phyloP scores from a whole-genome alignment of 805 yeast genomes.

The Tetrapisispora nanseiensis region DNA sequence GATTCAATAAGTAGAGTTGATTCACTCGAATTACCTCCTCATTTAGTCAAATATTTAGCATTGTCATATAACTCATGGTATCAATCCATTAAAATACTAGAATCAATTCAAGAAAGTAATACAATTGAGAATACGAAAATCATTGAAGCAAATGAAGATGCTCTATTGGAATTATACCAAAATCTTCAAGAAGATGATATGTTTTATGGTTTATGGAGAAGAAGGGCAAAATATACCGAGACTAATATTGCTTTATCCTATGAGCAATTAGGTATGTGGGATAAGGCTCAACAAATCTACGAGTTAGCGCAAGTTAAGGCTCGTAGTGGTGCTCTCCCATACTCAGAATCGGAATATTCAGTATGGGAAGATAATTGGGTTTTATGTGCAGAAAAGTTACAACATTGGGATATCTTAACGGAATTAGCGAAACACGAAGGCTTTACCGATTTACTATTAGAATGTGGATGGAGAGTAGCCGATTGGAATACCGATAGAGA shows the following conservation, averaged over 20 bases:
- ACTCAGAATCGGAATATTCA: constrained; percentile 88
- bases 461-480: constrained; percentile 99
- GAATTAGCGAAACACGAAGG: constrained; percentile 98
- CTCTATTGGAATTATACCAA: constrained; percentile 80
- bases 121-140: constrained; percentile 62
- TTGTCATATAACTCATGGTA: constrained; percentile 86
- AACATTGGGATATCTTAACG: constrained; percentile 95
- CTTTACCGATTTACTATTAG: constrained; percentile 86
- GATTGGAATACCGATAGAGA: constrained; percentile 96
- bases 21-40: constrained; percentile 81
- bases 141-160: constrained; percentile 79
- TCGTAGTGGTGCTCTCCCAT: constrained; percentile 87
- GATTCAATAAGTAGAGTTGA: constrained; percentile 75
- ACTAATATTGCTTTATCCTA: constrained; percentile 87
- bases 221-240: constrained; percentile 88
- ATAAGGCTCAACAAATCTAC: constrained; percentile 82
- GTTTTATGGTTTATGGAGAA: constrained; percentile 96
- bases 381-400: constrained; percentile 89
- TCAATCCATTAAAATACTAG: constrained; percentile 75
- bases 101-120: constrained; percentile 52
- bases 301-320: constrained; percentile 97
- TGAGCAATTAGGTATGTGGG: constrained; percentile 94
- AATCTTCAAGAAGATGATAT: constrained; percentile 87
- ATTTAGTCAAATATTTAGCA: constrained; percentile 80
- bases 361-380: constrained; percentile 99